A percentile compares a stretch with the other conserved stretches of the same genome.
phyloP scores from a whole-genome alignment of 2,329 filamentous ascomycete species.

The Hypoxylon rubiginosum region DNA sequence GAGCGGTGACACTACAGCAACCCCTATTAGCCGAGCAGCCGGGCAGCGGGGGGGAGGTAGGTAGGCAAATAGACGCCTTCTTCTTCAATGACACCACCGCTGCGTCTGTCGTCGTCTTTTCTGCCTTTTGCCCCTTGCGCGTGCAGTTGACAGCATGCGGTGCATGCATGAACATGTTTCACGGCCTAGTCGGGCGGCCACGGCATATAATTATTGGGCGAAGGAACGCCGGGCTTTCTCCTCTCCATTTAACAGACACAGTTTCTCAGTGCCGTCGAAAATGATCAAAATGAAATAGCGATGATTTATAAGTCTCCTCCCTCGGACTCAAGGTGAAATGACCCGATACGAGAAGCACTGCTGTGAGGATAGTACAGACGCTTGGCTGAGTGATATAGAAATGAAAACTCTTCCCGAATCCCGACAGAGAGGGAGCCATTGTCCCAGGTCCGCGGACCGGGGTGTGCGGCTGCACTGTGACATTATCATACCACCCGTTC shows the following conservation, averaged over 20 bases:
- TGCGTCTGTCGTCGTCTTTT: background rate
- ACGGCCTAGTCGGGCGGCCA: background rate
- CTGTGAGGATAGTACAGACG: background rate
- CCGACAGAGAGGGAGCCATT: conserved; percentile 20
- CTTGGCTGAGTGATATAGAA: background rate
- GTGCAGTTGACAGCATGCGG: conserved; percentile 18
- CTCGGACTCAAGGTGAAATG: background rate
- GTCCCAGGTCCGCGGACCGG: conserved; percentile 29
- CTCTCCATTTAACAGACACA: background rate
- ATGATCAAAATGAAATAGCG: no score
- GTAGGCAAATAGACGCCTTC: background rate
- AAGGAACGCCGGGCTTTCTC: background rate
- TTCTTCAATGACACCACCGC: background rate
- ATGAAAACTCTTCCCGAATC: conserved; percentile 9
- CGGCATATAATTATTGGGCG: background rate
- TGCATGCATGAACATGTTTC: conserved; percentile 26
- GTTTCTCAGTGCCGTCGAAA: background rate
- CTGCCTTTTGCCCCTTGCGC: background rate
- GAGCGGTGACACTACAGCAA: conserved; percentile 38
- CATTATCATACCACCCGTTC: conserved; percentile 12
- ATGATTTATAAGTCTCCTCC: background rate
- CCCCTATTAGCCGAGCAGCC: background rate
- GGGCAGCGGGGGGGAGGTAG: background rate
- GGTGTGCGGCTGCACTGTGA: conserved; percentile 30
- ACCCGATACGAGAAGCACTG: background rate